A percentile compares a stretch with the other conserved stretches of the same genome.
Evolutionary conservation across 306 rosid genomes (phyloP).

Genomic region (Inga oerstediana): DNA sequence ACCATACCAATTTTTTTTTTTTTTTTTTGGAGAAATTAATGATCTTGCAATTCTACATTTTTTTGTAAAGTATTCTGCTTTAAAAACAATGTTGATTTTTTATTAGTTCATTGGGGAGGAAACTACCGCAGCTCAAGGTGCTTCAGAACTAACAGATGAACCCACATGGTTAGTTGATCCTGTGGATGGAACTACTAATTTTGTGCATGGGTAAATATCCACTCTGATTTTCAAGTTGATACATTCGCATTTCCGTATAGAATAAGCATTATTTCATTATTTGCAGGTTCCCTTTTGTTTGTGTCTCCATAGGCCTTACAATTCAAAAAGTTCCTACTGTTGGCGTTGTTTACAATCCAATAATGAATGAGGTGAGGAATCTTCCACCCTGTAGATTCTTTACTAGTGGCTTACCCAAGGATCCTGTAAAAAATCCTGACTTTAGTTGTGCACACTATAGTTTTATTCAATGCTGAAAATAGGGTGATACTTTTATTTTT

Average conservation of each 20-base stretch:
- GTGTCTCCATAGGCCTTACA: conserved; percentile 96
- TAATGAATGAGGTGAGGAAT: conserved; percentile 78
- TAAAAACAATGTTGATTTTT: conserved; percentile 19
- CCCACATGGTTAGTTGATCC: conserved; percentile 99
- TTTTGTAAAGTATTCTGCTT: conserved; percentile 22
- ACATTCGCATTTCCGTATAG: conserved; percentile 20
- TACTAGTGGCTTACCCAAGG: conserved; percentile 8
- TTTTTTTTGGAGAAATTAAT: neutral
- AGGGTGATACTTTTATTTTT: too few relatives aligned
- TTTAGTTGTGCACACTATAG: neutral
- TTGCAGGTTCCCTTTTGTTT: conserved; percentile 88
- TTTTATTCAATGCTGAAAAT: neutral
- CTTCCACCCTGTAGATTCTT: conserved; percentile 12
- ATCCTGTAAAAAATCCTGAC: neutral
- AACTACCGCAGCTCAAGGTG: conserved; percentile 88
- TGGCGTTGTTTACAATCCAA: conserved; percentile 98
- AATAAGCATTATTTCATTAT: conserved; percentile 15
- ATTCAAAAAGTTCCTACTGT: conserved; percentile 76
- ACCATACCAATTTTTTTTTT: neutral
- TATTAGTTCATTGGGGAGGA: conserved; percentile 94
- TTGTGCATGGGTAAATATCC: conserved; percentile 84
- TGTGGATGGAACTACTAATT: conserved; percentile 96
- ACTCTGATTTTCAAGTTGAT: conserved; percentile 33
- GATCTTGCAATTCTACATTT: neutral
- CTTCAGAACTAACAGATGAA: conserved; percentile 86